phyloP scores from a whole-genome alignment of 2,329 filamentous ascomycete genomes.

The Diplodia sapinea region DNA sequence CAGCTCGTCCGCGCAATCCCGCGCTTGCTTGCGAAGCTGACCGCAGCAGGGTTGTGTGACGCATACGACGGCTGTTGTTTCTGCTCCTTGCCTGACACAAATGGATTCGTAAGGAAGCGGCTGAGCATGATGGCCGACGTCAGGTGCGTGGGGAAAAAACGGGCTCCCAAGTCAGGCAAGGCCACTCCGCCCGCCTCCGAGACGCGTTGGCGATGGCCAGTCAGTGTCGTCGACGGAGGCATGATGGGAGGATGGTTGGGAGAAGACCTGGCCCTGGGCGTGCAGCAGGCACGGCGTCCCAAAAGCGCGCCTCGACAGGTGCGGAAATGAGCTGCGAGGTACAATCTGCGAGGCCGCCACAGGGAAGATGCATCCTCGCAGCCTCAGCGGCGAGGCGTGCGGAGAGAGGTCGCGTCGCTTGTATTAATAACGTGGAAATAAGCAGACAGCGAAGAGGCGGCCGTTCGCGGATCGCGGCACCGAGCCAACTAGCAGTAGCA shows the following conservation, averaged over 20 bases:
- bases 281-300: neutral
- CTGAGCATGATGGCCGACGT: neutral
- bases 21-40: constrained; percentile 14
- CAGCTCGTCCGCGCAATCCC: constrained; percentile 5
- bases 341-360: constrained; percentile 1
- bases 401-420: too few species aligned
- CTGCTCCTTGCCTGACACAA: neutral
- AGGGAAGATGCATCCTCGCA: constrained; percentile 5
- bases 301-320: neutral
- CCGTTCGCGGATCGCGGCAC: too few species aligned
- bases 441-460: too few species aligned
- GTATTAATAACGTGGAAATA: too few species aligned
- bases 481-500: too few species aligned
- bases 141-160: neutral
- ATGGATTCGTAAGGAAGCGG: neutral
- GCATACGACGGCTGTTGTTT: neutral
- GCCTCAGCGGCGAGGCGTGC: neutral
- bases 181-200: constrained; percentile 11
- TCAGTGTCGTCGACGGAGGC: neutral
- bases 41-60: constrained; percentile 26
- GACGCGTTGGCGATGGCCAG: neutral
- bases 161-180: neutral
- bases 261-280: neutral
- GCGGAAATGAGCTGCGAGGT: neutral
- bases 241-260: constrained; percentile 6